Conservation (phyloP, 208 protist genomes). For the Trichomonas tenax region DNA sequence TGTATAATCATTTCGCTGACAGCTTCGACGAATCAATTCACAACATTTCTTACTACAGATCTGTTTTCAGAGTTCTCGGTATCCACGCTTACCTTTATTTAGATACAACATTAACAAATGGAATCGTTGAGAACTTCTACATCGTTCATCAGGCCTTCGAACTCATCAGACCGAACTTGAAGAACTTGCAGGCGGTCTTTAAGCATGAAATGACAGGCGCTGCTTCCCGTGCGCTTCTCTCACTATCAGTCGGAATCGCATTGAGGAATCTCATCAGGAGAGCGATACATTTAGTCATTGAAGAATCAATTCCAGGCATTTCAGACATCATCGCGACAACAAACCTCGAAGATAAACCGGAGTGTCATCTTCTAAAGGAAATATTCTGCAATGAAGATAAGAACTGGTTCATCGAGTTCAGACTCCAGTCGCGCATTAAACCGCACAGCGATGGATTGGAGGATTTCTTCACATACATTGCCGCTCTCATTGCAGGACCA, state of each 20-base stretch:
- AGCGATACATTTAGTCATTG: neutral
- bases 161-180: neutral
- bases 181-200: neutral
- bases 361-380: neutral
- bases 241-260: neutral
- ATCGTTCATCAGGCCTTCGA: neutral
- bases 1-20: neutral
- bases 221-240: neutral
- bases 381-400: neutral
- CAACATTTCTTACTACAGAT: neutral
- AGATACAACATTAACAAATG: neutral
- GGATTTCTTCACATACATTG: neutral
- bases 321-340: neutral
- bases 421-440: no score
- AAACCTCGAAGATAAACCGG: neutral
- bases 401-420: neutral
- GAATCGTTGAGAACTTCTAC: neutral
- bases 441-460: neutral
- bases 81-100: neutral
- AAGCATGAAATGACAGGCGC: neutral
- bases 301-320: neutral
- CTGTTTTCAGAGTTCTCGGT: neutral
- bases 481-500: neutral
- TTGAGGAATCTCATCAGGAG: neutral
- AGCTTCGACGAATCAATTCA: neutral